Conservation (phyloP, 805 yeast genomes). For the Saccharomycopsis sp. region DNA sequence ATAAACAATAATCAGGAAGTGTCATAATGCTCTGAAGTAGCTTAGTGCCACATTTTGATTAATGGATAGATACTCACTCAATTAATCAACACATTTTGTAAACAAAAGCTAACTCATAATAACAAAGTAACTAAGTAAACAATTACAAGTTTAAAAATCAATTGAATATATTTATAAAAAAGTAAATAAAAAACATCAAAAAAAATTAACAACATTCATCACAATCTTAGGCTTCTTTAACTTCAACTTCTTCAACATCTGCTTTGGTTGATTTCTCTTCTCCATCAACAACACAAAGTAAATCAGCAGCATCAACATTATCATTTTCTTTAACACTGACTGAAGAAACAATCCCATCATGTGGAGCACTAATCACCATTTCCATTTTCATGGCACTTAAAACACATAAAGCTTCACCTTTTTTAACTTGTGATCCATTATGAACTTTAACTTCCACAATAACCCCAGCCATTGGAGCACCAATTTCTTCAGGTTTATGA, state of each 20-base stretch:
- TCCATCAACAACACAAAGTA: conserved; percentile 50
- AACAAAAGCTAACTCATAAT: too few species aligned
- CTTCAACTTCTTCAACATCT: not conserved
- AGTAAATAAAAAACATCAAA: not conserved
- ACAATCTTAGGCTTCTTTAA: not conserved
- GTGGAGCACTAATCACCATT: conserved; percentile 93
- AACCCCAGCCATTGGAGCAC: conserved; percentile 99
- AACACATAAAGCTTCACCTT: conserved; percentile 93
- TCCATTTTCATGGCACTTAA: conserved; percentile 99
- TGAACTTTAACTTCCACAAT: conserved; percentile 90
- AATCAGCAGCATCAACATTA: conserved; percentile 89
- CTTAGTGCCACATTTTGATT: too few species aligned
- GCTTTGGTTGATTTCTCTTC: conserved; percentile 16
- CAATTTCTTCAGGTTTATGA: conserved; percentile 81
- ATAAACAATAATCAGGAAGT: too few species aligned
- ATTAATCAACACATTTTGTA: too few species aligned
- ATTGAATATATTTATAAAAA: not conserved
- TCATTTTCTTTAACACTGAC: conserved; percentile 82
- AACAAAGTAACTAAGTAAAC: too few species aligned
- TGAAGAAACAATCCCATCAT: conserved; percentile 72
- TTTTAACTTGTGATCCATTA: conserved; percentile 80
- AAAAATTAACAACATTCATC: too few species aligned
- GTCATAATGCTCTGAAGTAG: too few species aligned
- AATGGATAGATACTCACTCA: too few species aligned
- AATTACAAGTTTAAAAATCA: too few species aligned